A percentile compares a stretch with the other conserved stretches of the same genome.
Evolutionary conservation across 169 alveolate genomes (phyloP).

Genomic region (Babesia bigemina): DNA sequence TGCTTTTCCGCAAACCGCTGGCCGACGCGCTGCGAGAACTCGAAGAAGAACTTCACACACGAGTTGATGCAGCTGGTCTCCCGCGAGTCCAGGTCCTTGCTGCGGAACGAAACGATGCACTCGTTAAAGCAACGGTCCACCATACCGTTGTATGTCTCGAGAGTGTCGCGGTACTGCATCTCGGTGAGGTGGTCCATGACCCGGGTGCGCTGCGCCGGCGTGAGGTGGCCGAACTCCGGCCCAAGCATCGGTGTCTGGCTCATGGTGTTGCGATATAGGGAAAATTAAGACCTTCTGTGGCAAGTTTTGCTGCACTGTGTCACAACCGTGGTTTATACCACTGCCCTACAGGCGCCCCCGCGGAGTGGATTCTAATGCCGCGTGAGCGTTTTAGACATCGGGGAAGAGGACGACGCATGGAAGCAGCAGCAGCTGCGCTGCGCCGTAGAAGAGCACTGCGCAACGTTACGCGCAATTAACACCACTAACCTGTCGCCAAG

Average conservation of each 20-base stretch:
- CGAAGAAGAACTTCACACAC: slow-evolving; percentile 78
- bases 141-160: slow-evolving; percentile 78
- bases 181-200: slow-evolving; percentile 73
- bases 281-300: slow-evolving; percentile 1
- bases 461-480: background rate
- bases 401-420: slow-evolving; percentile 48
- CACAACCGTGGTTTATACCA: background rate
- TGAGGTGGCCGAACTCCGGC: slow-evolving; percentile 61
- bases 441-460: slow-evolving; percentile 41
- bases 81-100: slow-evolving; percentile 74
- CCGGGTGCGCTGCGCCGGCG: slow-evolving; percentile 68
- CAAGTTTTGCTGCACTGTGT: background rate
- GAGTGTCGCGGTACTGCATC: slow-evolving; percentile 79
- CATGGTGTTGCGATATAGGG: slow-evolving; percentile 19
- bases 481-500: slow-evolving; percentile 36
- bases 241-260: slow-evolving; percentile 36
- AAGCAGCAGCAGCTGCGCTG: slow-evolving; percentile 26
- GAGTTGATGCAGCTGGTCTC: slow-evolving; percentile 74
- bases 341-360: slow-evolving; percentile 26
- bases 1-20: slow-evolving; percentile 76
- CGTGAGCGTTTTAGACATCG: slow-evolving; percentile 13
- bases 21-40: slow-evolving; percentile 76
- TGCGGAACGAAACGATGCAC: slow-evolving; percentile 73
- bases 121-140: slow-evolving; percentile 78
- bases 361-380: background rate